Conservation (phyloP, 257 asterid genomes). For the Ehretia macrophylla region DNA sequence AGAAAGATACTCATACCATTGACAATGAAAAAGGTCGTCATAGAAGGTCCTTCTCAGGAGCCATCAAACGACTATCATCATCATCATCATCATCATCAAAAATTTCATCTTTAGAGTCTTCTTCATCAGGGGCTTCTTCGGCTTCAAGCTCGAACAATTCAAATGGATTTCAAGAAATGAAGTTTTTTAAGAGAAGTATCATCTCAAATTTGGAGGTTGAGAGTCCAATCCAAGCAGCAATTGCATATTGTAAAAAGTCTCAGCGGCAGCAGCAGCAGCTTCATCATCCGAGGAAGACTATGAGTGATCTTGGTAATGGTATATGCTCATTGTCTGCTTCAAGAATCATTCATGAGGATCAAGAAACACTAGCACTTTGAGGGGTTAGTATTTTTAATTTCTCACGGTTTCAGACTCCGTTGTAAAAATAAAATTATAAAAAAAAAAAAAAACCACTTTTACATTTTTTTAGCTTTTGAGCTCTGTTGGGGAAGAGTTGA, state of each 20-base stretch:
- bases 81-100: constrained; percentile 16
- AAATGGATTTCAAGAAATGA: constrained; percentile 32
- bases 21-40: constrained; percentile 27
- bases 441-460: no score
- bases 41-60: constrained; percentile 83
- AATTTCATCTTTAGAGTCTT: not conserved
- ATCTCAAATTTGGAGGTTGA: constrained; percentile 47
- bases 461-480: no score
- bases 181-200: constrained; percentile 36
- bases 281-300: constrained; percentile 26
- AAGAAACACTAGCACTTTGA: constrained; percentile 42
- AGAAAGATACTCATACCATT: constrained; percentile 11
- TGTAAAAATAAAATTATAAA: no score
- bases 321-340: constrained; percentile 40
- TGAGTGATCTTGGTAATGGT: constrained; percentile 28
- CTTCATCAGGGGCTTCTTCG: constrained; percentile 24
- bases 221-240: constrained; percentile 87
- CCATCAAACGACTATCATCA: constrained; percentile 44
- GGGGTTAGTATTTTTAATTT: constrained; percentile 12
- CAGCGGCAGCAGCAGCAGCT: constrained; percentile 26
- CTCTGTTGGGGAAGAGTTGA: not conserved
- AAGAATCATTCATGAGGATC: constrained; percentile 33
- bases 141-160: constrained; percentile 28
- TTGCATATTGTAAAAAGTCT: constrained; percentile 82
- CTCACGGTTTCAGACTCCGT: not conserved